These are phyloP conservation scores for Calonectria pauciramosa DNA, from an alignment of 2,329 filamentous ascomycete species.

Conservation along the genomic window DNA sequence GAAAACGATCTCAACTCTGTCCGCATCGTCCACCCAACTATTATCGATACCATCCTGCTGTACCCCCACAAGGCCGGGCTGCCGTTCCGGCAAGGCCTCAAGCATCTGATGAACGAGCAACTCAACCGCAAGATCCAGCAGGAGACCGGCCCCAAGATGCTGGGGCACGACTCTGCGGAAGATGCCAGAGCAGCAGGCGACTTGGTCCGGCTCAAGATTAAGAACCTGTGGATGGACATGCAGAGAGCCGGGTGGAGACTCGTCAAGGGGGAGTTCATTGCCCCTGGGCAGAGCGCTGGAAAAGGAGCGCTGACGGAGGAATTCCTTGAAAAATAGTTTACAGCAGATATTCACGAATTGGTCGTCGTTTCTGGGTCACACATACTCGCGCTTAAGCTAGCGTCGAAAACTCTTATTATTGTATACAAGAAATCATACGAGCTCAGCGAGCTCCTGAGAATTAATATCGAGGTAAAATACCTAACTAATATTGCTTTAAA, in stretches of 20 bases:
- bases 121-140: conserved; percentile 85
- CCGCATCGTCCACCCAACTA: conserved; percentile 85
- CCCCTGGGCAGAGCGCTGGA: conserved; percentile 49
- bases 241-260: conserved; percentile 77
- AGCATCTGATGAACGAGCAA: conserved; percentile 76
- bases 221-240: conserved; percentile 78
- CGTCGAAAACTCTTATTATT: neutral
- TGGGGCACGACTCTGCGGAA: conserved; percentile 92
- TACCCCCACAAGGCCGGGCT: conserved; percentile 84
- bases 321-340: conserved; percentile 51
- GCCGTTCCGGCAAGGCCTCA: conserved; percentile 84
- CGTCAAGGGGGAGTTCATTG: conserved; percentile 61
- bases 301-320: conserved; percentile 52
- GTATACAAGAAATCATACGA: neutral
- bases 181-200: conserved; percentile 93
- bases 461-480: neutral
- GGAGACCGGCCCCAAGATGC: conserved; percentile 62
- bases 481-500: neutral
- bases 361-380: neutral
- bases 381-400: neutral
- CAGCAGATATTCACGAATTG: neutral
- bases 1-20: conserved; percentile 94
- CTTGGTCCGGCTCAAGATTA: conserved; percentile 80
- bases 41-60: conserved; percentile 88
- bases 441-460: neutral